Evolutionary conservation across 139 green algal species (phyloP).

Genomic region (Micractinium sp.): DNA sequence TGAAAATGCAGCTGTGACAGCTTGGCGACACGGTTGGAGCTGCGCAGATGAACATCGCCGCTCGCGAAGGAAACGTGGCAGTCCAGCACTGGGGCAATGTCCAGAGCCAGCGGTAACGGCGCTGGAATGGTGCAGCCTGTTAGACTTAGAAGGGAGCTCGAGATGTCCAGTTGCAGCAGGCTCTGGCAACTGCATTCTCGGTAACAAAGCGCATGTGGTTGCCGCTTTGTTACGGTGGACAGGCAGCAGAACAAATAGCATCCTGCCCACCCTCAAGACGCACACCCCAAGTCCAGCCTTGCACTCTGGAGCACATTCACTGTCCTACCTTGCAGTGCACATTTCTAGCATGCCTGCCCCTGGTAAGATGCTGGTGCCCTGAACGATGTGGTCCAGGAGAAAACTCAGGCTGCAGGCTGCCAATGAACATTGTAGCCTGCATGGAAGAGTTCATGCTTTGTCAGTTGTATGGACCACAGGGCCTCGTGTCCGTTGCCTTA

Average conservation of each 20-base stretch:
- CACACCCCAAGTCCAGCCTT: too few relatives aligned
- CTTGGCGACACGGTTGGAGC: not conserved
- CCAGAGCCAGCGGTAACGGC: slow-evolving; percentile 32
- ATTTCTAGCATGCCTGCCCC: slow-evolving; percentile 72
- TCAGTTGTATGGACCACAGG: not conserved
- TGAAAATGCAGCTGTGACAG: not conserved
- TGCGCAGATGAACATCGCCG: slow-evolving; percentile 21
- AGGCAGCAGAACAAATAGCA: too few relatives aligned
- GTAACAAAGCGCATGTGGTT: too few relatives aligned
- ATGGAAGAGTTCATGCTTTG: not conserved
- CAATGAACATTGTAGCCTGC: slow-evolving; percentile 22
- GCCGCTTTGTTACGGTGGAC: too few relatives aligned
- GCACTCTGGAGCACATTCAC: too few relatives aligned
- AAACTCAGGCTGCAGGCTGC: slow-evolving; percentile 39
- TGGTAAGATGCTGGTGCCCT: slow-evolving; percentile 65
- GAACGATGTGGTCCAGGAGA: slow-evolving; percentile 74
- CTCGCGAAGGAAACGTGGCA: not conserved
- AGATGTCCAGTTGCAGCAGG: too few relatives aligned
- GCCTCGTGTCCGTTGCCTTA: too few relatives aligned
- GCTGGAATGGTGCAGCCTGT: slow-evolving; percentile 49
- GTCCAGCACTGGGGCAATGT: not conserved
- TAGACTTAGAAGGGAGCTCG: slow-evolving; percentile 20
- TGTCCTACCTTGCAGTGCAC: slow-evolving; percentile 1
- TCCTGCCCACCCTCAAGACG: too few relatives aligned
- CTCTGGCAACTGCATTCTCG: not conserved